A percentile compares a stretch with the other conserved stretches of the same genome.
phyloP scores from a whole-genome alignment of 108 stramenopile genomes.

The Schizochytrium sp. region DNA sequence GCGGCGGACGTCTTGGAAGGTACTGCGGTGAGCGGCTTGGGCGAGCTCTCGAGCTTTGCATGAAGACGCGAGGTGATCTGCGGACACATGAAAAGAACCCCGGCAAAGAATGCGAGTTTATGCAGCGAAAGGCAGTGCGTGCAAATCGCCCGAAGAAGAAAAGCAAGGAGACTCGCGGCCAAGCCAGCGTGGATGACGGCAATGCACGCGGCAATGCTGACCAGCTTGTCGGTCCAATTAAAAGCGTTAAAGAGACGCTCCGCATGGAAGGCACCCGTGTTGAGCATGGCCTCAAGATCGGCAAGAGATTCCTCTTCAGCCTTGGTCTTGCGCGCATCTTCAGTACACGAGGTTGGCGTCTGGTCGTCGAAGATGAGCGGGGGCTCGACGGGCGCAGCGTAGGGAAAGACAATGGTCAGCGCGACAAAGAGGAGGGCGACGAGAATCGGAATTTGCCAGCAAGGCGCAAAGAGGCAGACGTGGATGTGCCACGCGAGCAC shows the following conservation, averaged over 20 bases:
- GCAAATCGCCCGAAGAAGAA: neutral
- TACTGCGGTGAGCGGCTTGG: too few species aligned
- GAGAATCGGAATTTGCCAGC: neutral
- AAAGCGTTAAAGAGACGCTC: neutral
- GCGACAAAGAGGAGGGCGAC: neutral
- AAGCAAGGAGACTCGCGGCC: neutral
- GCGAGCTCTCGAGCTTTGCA: neutral
- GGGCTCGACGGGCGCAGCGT: neutral
- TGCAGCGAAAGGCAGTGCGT: neutral
- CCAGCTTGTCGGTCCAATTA: neutral
- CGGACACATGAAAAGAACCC: neutral
- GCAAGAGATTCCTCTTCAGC: neutral
- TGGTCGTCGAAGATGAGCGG: neutral
- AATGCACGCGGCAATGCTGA: neutral
- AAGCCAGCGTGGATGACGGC: neutral
- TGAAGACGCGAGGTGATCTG: neutral
- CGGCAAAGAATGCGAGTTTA: neutral
- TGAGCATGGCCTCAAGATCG: neutral
- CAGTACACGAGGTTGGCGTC: neutral
- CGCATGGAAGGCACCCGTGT: neutral
- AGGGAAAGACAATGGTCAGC: neutral
- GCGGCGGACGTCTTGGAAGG: too few species aligned
- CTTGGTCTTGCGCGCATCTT: neutral
- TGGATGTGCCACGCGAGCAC: neutral
- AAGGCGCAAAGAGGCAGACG: neutral